Evolutionary conservation across 768 basidiomycete genomes (phyloP), one percentile per base, ranked within the genome.

Genomic region (Vararia minispora): DNA sequence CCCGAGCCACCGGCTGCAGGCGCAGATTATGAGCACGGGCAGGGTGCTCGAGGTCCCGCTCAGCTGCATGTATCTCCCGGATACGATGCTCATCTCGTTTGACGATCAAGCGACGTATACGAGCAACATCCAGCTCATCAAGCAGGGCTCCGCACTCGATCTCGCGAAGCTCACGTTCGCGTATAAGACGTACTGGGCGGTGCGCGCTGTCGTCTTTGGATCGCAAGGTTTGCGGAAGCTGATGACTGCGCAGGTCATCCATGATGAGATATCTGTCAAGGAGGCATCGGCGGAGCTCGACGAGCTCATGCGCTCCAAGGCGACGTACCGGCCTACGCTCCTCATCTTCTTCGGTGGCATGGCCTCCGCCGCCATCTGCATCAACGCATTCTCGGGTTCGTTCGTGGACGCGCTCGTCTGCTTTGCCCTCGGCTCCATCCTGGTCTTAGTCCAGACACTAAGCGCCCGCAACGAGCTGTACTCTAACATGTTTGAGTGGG

Each of bases 61-160:
- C 29, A 75, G 72, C 52, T 79, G 83, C 58, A 68, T 87, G 57
- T 82, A 84, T 51, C 57, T 81, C 20, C 79, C 78, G 4, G 74
- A 77, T 43, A 69, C 79, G 39, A 75, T 84, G 60, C 68, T 89
- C 21, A 70, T 88, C 53, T 77, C 79, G 29, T 89, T 91, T 50
- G 79, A 82, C 47, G 87, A 91, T 57, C 62, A 62, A n/a, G 62
- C 74, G 3, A 87, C 86, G 2, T 78, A 83, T 32, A 89, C 85
- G 6, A 80, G 76, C 48, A 79, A 79, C 50, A 73, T 86, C 55
- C 82, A 81, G 58, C 71, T 87, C 51, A 80, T 82, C 40, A 69
- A 76, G 41, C 81, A 83, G 56, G 63, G 66, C 9, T 76, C 74
- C 39, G 68, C 74, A 7, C 61, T 89, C 29, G 80, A 88, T 54